Base-by-base conservation (phyloP, 225 moss, liverwort and hornwort genomes). In the Climacium dendroides region DNA sequence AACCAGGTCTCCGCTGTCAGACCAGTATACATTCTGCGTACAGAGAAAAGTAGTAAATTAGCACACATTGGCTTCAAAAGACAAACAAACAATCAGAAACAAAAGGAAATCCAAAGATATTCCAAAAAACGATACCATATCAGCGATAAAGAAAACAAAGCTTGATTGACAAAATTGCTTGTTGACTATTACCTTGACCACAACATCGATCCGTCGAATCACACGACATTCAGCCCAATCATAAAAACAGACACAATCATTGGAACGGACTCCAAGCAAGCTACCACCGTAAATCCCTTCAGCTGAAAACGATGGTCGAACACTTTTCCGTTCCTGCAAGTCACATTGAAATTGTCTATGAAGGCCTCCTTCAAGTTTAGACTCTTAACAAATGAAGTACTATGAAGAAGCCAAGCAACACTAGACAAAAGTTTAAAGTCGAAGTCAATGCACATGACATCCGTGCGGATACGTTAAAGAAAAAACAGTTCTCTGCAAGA, bases 181-280 rank as follows among this genome's bases (percentile, higher is more conserved):
- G 8, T 16, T 19, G 26, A 85, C 23, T 77, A 69, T 76, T 82
- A 98, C 98, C 98, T 98, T 98, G 53, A 95, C 96, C 85, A 92
- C 95, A 72, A 97, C 98, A 91, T 98, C 98, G 62, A 98, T 98
- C 81, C 97, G 93, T 66, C 98, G 96, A 69, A 98, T 90, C 66
- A 98, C 93, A 74, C 98, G 94, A 89, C 97, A 98, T 86, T 98
- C 98, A 87, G 95, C 94, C 98, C 98, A 98, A 79, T 98, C 98
- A 84, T 98, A 98, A 87, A 98, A 98, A 87, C 97, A 97, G 83
- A 98, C 90, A 81, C 93, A 95, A 57, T 98, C 98, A 87, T 97
- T 97, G 17, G 98, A 96, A 77, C 95, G 94, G 62, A 98, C 92
- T 85, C 95, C 98, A 86, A 98, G 94, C 85, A 98, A 85, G 58